Conservation (phyloP, 2,329 filamentous ascomycete species). For the Coleophoma eucalyptorum region DNA sequence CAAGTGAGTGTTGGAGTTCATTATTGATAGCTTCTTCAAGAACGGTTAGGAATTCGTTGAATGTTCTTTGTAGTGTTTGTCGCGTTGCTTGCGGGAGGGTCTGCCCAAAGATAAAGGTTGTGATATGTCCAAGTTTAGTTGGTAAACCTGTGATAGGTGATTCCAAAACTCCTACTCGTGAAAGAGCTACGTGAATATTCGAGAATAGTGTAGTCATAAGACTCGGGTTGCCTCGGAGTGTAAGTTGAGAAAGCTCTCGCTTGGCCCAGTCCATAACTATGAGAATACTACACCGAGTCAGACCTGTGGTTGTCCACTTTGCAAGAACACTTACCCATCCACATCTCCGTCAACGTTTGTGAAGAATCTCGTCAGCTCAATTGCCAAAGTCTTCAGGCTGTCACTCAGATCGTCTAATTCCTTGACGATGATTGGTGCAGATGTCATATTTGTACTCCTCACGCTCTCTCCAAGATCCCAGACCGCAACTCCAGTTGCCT, state of each 20-base stretch:
- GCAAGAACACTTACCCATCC: constrained; percentile 57
- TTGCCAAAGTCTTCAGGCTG: constrained; percentile 75
- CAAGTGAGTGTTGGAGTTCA: constrained; percentile 76
- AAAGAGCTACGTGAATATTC: constrained; percentile 77
- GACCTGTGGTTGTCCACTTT: constrained; percentile 6
- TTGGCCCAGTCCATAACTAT: constrained; percentile 96
- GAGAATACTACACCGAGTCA: constrained; percentile 58
- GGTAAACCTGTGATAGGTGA: constrained; percentile 47
- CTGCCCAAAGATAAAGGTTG: constrained; percentile 73
- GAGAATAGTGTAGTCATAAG: constrained; percentile 58
- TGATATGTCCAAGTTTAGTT: constrained; percentile 64
- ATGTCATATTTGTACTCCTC: constrained; percentile 85
- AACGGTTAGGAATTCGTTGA: constrained; percentile 80
- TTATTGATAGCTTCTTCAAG: constrained; percentile 86
- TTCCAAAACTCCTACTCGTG: constrained; percentile 58
- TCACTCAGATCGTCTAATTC: constrained; percentile 85
- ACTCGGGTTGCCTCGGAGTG: constrained; percentile 58
- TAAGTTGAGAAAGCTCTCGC: constrained; percentile 72
- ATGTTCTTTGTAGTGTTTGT: constrained; percentile 78
- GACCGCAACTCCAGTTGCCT: constrained; percentile 88
- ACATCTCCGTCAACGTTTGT: constrained; percentile 91
- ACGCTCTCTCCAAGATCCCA: constrained; percentile 94
- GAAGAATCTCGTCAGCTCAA: constrained; percentile 89
- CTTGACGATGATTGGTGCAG: constrained; percentile 78
- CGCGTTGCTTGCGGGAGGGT: constrained; percentile 79